These are phyloP conservation scores for Colletotrichum truncatum DNA, from an alignment of 2,329 filamentous ascomycete genomes.

Conservation along the genomic window DNA sequence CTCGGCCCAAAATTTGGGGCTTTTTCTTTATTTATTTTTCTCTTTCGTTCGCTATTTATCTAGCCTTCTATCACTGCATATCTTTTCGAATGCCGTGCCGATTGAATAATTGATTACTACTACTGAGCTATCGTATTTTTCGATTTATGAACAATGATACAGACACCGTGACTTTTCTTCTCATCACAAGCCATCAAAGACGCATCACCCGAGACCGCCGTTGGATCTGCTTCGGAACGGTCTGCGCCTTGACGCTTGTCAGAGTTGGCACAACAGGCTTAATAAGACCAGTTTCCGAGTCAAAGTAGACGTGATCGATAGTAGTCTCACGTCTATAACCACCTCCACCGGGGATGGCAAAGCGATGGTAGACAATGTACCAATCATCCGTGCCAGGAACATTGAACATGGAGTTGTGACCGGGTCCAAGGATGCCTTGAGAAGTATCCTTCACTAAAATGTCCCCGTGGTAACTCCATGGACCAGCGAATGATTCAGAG, in stretches of 20 bases:
- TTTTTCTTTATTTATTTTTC: no score
- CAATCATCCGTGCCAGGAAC: constrained; percentile 57
- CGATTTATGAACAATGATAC: no score
- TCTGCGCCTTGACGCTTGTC: constrained; percentile 38
- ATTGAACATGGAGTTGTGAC: constrained; percentile 55
- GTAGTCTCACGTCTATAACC: constrained; percentile 53
- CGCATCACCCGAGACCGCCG: constrained; percentile 14
- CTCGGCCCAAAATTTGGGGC: no score
- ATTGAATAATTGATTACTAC: no score
- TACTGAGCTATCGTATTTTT: no score
- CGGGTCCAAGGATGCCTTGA: constrained; percentile 54
- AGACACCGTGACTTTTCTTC: no score
- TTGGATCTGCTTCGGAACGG: constrained; percentile 13
- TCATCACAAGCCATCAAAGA: no score
- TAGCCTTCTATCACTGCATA: no score
- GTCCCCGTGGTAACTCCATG: constrained; percentile 55
- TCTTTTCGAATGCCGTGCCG: no score
- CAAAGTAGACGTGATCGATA: constrained; percentile 51
- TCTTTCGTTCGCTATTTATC: no score
- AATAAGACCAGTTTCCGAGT: constrained; percentile 47
- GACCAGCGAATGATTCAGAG: constrained; percentile 44
- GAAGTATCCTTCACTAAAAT: constrained; percentile 51
- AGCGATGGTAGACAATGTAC: constrained; percentile 60
- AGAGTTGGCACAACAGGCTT: constrained; percentile 46
- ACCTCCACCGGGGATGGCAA: constrained; percentile 53